Percentiles rank a stretch among this genome's conserved stretches.
These are phyloP conservation scores for Scutellaria barbata DNA, from an alignment of 257 asterid species.

Conservation along the genomic window DNA sequence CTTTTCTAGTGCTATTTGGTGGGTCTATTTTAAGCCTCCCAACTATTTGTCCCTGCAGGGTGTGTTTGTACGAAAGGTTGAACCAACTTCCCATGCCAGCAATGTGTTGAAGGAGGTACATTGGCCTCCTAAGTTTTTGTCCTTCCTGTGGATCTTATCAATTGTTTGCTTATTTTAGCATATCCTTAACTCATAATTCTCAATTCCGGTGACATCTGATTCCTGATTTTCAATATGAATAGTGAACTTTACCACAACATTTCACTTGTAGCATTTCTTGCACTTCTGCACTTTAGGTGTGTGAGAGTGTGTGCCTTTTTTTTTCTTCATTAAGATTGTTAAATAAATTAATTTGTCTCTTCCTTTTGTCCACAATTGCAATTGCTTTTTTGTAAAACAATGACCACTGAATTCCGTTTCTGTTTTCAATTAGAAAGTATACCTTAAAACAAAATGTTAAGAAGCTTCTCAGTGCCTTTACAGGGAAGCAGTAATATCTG, in stretches of 20 bases:
- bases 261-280: conserved; percentile 6
- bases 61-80: conserved; percentile 77
- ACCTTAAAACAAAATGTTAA: conserved; percentile 16
- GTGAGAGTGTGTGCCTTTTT: not conserved
- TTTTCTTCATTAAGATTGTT: conserved; percentile 5
- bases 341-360: not conserved
- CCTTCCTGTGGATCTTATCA: conserved; percentile 26
- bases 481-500: conserved; percentile 3
- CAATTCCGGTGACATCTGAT: conserved; percentile 3
- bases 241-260: conserved; percentile 8
- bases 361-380: not conserved
- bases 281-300: not conserved
- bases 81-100: conserved; percentile 79
- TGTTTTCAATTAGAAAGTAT: not conserved
- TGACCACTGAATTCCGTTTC: not conserved
- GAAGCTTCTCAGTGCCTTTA: conserved; percentile 1
- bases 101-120: conserved; percentile 75
- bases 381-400: conserved; percentile 6
- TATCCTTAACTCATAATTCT: not conserved
- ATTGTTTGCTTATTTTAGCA: not conserved
- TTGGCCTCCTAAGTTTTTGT: conserved; percentile 24
- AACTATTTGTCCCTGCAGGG: conserved; percentile 58
- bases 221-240: conserved; percentile 4
- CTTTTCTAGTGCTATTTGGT: conserved; percentile 26
- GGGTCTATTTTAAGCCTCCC: conserved; percentile 16